A percentile compares a stretch with the other conserved stretches of the same genome.
Conservation (phyloP, 2,329 filamentous ascomycete species). For the Didymella glomerata region DNA sequence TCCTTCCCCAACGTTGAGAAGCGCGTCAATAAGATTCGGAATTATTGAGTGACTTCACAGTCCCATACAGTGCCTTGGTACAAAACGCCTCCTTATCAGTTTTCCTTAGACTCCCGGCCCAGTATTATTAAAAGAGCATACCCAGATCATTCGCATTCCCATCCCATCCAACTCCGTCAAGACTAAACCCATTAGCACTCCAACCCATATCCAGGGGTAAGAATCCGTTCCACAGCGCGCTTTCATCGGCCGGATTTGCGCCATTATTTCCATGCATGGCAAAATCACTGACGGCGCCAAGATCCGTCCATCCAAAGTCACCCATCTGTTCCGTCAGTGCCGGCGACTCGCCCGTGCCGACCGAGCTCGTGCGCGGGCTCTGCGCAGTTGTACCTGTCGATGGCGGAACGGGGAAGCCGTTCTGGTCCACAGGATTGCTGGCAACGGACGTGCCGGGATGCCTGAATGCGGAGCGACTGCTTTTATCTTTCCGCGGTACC, state of each 20-base stretch:
- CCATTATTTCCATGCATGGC: constrained; percentile 54
- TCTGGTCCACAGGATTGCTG: constrained; percentile 38
- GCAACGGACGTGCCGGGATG: constrained; percentile 46
- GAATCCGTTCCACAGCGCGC: constrained; percentile 48
- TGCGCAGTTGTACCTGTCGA: constrained; percentile 23
- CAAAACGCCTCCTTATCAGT: background rate
- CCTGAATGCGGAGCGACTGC: constrained; percentile 33
- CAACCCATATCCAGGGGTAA: constrained; percentile 51
- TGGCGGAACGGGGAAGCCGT: constrained; percentile 33
- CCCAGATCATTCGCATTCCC: constrained; percentile 32
- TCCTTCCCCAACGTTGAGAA: constrained; percentile 45
- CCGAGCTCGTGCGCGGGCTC: constrained; percentile 51
- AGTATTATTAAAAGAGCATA: constrained; percentile 40
- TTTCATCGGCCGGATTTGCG: constrained; percentile 39
- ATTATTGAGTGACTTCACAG: background rate
- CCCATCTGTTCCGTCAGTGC: constrained; percentile 58
- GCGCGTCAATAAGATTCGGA: background rate
- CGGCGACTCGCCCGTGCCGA: constrained; percentile 51
- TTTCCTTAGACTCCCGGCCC: background rate
- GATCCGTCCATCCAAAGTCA: constrained; percentile 60
- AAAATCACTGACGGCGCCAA: constrained; percentile 59
- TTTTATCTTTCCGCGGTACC: constrained; percentile 50
- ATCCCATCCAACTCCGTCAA: constrained; percentile 44
- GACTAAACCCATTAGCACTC: constrained; percentile 42
- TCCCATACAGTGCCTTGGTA: background rate